Evolutionary conservation across 164 flowering plant species (phyloP), one percentile per base, ranked within the genome.

Genomic region (Euptelea pleiosperma): DNA sequence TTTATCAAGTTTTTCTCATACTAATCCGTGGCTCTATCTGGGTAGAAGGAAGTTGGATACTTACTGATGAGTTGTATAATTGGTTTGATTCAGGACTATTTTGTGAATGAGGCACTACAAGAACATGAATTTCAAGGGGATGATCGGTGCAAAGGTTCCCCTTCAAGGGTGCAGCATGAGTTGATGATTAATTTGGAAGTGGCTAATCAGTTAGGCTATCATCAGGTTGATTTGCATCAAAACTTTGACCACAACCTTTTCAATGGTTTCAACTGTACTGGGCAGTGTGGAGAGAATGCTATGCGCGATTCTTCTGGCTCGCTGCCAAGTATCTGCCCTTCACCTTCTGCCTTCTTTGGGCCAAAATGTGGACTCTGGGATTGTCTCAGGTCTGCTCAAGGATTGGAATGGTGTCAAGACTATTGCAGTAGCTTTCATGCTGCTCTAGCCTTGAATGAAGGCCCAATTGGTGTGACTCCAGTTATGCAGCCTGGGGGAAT

Each of bases 321-420:
- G 64, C 65, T 76, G 40, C 82, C 85, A 31, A 79, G 69, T 47
- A 60, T 83, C 3, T 77, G 78, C 61, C 92, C 82, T 56, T 87
- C 96, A 50, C 90, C 96, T 6, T 77, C 95, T 63, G 96, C 96
- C 21, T 87, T 89, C 70, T 61, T 92, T 47, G 97, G 96, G 14
- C 98, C 98, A 42, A 89, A 89, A 70, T 92, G 98, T 75, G 89
- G 96, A 6, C 87, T 92, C 18, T 92, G 98, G 98, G 98, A 92
- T 65, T 92, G 97, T 60, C 85, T 90, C 10, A 74, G 97, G 70
- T 97, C 98, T 55, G 89, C 90, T 58, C 90, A 77, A 67, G 89
- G 89, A 22, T 65, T 66, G 48, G 88, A 83, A 12, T 85, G 91
- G 83, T 82, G 73, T 62, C 85, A 70, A 33, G 89, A 89, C 61